Evolutionary conservation across 306 rosid species (phyloP).

Genomic region (Cucumis hystrix): DNA sequence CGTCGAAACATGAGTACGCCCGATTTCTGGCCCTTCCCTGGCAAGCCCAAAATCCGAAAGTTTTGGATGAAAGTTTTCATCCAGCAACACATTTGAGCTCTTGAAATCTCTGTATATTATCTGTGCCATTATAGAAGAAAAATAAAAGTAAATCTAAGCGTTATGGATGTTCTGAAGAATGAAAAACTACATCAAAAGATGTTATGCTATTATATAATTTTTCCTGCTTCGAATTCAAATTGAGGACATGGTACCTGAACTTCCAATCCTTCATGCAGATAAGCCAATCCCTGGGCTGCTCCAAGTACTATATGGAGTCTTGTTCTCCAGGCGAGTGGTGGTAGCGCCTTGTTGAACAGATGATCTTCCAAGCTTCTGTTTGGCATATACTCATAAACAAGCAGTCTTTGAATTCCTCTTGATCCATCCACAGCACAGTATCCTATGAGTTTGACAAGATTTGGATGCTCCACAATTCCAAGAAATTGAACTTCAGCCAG

Average conservation of each 20-base stretch:
- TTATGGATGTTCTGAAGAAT: neutral
- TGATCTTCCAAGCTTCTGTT: slow-evolving; percentile 66
- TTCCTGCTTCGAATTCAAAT: neutral
- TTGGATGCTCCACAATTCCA: slow-evolving; percentile 74
- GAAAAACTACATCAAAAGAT: neutral
- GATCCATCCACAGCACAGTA: slow-evolving; percentile 68
- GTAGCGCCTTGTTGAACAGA: slow-evolving; percentile 44
- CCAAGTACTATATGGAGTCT: slow-evolving; percentile 57
- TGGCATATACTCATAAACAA: slow-evolving; percentile 63
- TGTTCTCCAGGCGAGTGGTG: slow-evolving; percentile 47
- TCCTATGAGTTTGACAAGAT: slow-evolving; percentile 73
- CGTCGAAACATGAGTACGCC: slow-evolving; percentile 76
- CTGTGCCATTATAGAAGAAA: slow-evolving; percentile 15
- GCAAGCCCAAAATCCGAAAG: slow-evolving; percentile 94
- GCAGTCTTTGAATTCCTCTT: slow-evolving; percentile 79
- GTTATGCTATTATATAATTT: neutral
- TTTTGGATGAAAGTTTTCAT: slow-evolving; percentile 54
- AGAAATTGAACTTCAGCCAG: slow-evolving; percentile 75
- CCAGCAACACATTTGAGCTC: slow-evolving; percentile 55
- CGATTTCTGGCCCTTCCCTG: slow-evolving; percentile 68
- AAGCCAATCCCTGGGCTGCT: slow-evolving; percentile 66
- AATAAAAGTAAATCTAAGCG: neutral
- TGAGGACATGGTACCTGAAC: slow-evolving; percentile 41
- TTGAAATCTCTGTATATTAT: slow-evolving; percentile 75
- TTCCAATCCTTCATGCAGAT: slow-evolving; percentile 73